phyloP scores from a whole-genome alignment of 345 rosid genomes.

The Lenwebbia sp. region DNA sequence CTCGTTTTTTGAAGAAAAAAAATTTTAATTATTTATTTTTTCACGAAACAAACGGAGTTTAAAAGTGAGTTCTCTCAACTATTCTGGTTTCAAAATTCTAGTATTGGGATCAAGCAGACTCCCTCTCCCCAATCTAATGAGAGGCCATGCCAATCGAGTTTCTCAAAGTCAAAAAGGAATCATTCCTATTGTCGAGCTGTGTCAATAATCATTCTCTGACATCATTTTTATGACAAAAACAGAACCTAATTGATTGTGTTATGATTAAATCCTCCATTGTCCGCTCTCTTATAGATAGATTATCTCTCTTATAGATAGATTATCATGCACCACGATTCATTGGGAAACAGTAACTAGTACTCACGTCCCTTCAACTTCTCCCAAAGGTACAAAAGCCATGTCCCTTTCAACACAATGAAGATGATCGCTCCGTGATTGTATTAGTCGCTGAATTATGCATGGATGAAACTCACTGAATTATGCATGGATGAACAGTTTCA shows the following conservation, averaged over 20 bases:
- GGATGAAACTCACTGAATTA: not conserved
- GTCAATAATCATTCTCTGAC: too few species aligned
- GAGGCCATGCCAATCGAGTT: too few species aligned
- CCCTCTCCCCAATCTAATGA: too few species aligned
- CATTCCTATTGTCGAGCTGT: too few species aligned
- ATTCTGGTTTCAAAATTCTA: not conserved
- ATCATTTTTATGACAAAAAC: not conserved
- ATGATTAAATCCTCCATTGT: not conserved
- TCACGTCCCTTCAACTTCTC: not conserved
- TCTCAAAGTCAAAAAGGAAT: too few species aligned
- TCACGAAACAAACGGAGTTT: too few species aligned
- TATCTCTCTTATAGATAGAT: not conserved
- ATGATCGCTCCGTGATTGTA: not conserved
- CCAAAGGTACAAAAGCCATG: not conserved
- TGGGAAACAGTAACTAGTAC: not conserved
- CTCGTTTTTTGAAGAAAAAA: too few species aligned
- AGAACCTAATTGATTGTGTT: not conserved
- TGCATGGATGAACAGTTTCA: too few species aligned
- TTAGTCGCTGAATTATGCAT: not conserved
- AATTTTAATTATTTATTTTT: too few species aligned
- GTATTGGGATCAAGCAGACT: too few species aligned
- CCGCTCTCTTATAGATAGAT: not conserved
- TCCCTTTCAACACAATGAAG: not conserved
- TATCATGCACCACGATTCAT: not conserved
- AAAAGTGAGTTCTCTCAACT: too few species aligned